Base-by-base conservation (phyloP, 1,284 basidiomycete genomes). In the Neonothopanus nambi region DNA sequence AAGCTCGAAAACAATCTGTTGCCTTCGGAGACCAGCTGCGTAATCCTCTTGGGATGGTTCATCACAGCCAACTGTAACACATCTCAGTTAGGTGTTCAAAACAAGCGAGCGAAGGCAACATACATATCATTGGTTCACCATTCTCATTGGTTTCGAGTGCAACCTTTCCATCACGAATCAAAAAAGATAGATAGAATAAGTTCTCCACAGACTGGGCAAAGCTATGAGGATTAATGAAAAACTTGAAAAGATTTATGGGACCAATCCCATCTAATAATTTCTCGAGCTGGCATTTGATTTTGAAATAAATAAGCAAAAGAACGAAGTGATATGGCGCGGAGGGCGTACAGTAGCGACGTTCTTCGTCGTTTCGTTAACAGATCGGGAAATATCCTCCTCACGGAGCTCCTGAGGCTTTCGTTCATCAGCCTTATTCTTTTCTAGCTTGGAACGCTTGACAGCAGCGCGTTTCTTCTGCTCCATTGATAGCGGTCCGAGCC, bases 171-270 rank as follows among this genome's bases (percentile, higher is more conserved):
- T 96, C 93, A 42, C 90, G 79, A 46, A 97, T 89, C 49, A 95
- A 76, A 70, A 97, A 97, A 0, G 93, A 94, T 1, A 96, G 78
- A 63, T 96, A 92, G 67, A 97, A 97, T 18, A 96, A 75, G 65
- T 97, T 97, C 70, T 97, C 94, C 18, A 97, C 91, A 0, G 92
- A 92, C 67, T 97, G 94, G 0, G 87, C 87, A 64, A 93, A 97
- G 61, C 92, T 88, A 30, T 85, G 69, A 6, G 94, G 94, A 63
- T 97, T 95, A 57, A 95, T 75, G 44, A 95, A 80, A 63, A 97
- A 91, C 56, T 76, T 72, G 75, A 96, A 95, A 18, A 96, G 63
- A 66, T 94, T 92, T 46, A 91, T 78, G 2, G 72, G 77, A 1
- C 70, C 74, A 5, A 71, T 66, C 20, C 76, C 63, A 18, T 74